These are phyloP conservation scores for Penicillium daleae DNA, from an alignment of 495 filamentous ascomycete species.

Conservation along the genomic window DNA sequence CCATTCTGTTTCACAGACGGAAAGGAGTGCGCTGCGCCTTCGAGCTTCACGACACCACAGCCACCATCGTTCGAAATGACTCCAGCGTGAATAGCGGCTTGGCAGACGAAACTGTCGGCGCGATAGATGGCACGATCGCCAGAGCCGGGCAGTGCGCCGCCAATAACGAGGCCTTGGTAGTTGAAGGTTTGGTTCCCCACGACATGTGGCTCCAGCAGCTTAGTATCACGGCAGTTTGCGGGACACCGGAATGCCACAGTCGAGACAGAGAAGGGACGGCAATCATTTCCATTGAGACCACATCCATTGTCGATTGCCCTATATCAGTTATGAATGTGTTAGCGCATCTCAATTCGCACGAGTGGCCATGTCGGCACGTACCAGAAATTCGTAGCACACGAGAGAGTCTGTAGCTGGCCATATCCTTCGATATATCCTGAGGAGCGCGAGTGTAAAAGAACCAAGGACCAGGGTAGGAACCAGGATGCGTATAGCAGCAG, in stretches of 20 bases:
- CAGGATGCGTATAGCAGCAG: constrained; percentile 67
- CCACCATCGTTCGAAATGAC: constrained; percentile 72
- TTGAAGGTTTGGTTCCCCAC: constrained; percentile 74
- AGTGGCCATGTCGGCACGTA: constrained; percentile 28
- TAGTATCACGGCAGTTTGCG: constrained; percentile 68
- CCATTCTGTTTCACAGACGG: constrained; percentile 61
- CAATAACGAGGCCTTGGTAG: constrained; percentile 74
- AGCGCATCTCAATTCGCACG: not conserved
- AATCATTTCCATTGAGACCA: constrained; percentile 77
- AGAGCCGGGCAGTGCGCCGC: constrained; percentile 60
- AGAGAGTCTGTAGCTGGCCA: constrained; percentile 65
- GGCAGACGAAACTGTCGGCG: constrained; percentile 83
- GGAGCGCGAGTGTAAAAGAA: constrained; percentile 65
- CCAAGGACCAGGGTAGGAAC: constrained; percentile 71
- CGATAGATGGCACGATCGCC: constrained; percentile 62
- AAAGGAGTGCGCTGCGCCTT: constrained; percentile 69
- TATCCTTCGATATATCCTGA: constrained; percentile 70
- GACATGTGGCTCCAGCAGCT: constrained; percentile 70
- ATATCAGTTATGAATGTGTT: constrained; percentile 6
- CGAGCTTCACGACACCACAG: constrained; percentile 71
- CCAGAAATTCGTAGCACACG: constrained; percentile 67
- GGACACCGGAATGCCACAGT: constrained; percentile 79
- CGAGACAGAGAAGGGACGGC: constrained; percentile 75
- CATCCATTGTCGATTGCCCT: constrained; percentile 75
- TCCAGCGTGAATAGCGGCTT: constrained; percentile 78